Percentiles rank a stretch among this genome's conserved stretches.
These are phyloP conservation scores for Cercospora sesami DNA, from an alignment of 2,329 filamentous ascomycete species.

Conservation along the genomic window DNA sequence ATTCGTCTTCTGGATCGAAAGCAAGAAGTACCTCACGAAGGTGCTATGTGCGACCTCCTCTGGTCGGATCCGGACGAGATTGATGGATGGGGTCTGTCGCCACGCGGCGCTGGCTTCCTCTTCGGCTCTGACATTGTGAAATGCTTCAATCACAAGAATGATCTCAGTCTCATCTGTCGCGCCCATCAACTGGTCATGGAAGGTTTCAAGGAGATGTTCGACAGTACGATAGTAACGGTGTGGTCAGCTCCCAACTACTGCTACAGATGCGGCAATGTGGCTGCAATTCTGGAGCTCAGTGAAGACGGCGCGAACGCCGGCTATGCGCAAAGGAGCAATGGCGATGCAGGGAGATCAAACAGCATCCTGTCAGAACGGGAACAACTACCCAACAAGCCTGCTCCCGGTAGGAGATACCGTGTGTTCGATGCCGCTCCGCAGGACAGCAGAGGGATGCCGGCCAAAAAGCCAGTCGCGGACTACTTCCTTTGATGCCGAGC, in stretches of 20 bases:
- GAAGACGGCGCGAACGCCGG: constrained; percentile 68
- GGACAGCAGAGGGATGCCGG: constrained; percentile 94
- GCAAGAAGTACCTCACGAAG: constrained; percentile 97
- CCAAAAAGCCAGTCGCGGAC: constrained; percentile 96
- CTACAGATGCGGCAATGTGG: constrained; percentile 59
- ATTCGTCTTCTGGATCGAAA: constrained; percentile 93
- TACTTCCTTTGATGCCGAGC: constrained; percentile 70
- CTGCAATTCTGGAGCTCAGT: constrained; percentile 86
- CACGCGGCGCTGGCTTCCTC: constrained; percentile 89
- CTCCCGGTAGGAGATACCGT: constrained; percentile 84
- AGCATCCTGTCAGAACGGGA: constrained; percentile 47
- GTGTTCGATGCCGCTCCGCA: constrained; percentile 97
- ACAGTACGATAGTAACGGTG: constrained; percentile 93
- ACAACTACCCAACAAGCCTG: constrained; percentile 50
- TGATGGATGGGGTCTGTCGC: constrained; percentile 92
- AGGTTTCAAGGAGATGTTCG: constrained; percentile 99
- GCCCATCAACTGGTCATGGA: constrained; percentile 99
- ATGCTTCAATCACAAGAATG: constrained; percentile 91
- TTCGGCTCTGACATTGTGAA: constrained; percentile 96
- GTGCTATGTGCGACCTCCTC: constrained; percentile 96
- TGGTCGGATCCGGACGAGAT: constrained; percentile 99
- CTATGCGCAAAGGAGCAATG: constrained; percentile 59
- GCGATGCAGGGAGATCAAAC: constrained; percentile 58
- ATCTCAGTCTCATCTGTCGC: constrained; percentile 85
- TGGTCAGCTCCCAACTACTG: constrained; percentile 57